Evolutionary conservation across 495 filamentous ascomycete species (phyloP).

Genomic region (Cercophora sp.): DNA sequence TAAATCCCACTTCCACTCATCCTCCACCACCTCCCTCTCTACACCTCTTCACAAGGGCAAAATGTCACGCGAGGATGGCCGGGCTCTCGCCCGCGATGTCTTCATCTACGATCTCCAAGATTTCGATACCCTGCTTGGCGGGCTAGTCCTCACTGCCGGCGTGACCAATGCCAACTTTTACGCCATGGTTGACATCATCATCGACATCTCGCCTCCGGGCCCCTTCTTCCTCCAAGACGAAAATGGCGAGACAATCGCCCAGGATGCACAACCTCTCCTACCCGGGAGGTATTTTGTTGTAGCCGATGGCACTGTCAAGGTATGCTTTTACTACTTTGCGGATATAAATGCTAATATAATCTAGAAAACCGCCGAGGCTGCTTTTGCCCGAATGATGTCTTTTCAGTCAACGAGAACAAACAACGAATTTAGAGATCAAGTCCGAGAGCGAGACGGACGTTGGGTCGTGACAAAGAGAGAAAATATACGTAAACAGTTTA

Average conservation of each 20-base stretch:
- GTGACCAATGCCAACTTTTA: slow-evolving; percentile 10
- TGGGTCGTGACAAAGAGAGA: slow-evolving; percentile 7
- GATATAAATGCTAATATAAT: slow-evolving; percentile 5
- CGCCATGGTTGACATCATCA: slow-evolving; percentile 7
- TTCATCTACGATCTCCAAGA: no score
- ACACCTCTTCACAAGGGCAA: no score
- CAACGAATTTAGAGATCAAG: neutral
- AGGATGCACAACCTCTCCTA: slow-evolving; percentile 1
- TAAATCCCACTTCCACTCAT: no score
- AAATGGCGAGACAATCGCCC: slow-evolving; percentile 1
- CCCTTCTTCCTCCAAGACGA: slow-evolving; percentile 6
- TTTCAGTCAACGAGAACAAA: slow-evolving; percentile 1
- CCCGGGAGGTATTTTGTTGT: slow-evolving; percentile 9
- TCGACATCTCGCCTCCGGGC: slow-evolving; percentile 2
- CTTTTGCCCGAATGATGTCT: slow-evolving; percentile 1
- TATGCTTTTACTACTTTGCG: slow-evolving; percentile 5
- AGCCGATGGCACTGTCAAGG: slow-evolving; percentile 5
- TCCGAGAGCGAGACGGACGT: slow-evolving; percentile 6
- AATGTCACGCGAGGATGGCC: no score
- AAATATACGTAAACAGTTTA: neutral
- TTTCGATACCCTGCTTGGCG: neutral
- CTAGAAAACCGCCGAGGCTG: slow-evolving; percentile 4
- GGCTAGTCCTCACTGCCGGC: slow-evolving; percentile 3
- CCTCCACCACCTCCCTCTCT: neutral
- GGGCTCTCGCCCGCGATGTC: no score